Evolutionary conservation across 495 filamentous ascomycete species (phyloP).

Genomic region (Hypomontagnella monticulosa): DNA sequence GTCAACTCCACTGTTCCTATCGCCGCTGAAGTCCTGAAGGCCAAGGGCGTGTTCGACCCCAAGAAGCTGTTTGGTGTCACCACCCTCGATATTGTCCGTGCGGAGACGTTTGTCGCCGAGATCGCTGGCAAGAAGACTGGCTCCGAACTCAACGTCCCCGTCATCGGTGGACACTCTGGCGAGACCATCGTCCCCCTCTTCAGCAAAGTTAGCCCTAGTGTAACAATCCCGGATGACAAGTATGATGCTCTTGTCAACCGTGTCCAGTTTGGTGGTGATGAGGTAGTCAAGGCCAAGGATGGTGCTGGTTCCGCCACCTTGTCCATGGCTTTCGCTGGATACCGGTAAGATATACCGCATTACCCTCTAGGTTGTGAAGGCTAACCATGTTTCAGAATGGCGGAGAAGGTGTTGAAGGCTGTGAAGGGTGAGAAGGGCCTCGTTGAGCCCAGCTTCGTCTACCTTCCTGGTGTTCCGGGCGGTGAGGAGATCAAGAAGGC

Average conservation of each 20-base stretch:
- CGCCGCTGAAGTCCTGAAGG: slow-evolving; percentile 94
- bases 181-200: slow-evolving; percentile 98
- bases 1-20: slow-evolving; percentile 99
- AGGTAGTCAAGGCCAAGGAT: slow-evolving; percentile 98
- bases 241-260: slow-evolving; percentile 87
- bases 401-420: slow-evolving; percentile 92
- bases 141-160: slow-evolving; percentile 82
- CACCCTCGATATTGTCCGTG: slow-evolving; percentile 96
- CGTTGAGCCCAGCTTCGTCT: slow-evolving; percentile 93
- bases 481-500: slow-evolving; percentile 84
- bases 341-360: slow-evolving; percentile 65
- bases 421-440: slow-evolving; percentile 87
- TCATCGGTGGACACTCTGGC: slow-evolving; percentile 96
- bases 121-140: slow-evolving; percentile 84
- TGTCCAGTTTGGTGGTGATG: slow-evolving; percentile 97
- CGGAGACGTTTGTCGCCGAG: slow-evolving; percentile 93
- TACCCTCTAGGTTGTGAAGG: background rate
- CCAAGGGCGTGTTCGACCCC: slow-evolving; percentile 89
- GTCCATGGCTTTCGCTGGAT: slow-evolving; percentile 97
- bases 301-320: slow-evolving; percentile 94
- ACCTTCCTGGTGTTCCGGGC: slow-evolving; percentile 88
- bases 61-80: slow-evolving; percentile 97
- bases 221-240: slow-evolving; percentile 86
- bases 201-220: slow-evolving; percentile 82
- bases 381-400: slow-evolving; percentile 69